Base-by-base conservation (phyloP, 2,329 filamentous ascomycete species). In the Eurotiales sp. region DNA sequence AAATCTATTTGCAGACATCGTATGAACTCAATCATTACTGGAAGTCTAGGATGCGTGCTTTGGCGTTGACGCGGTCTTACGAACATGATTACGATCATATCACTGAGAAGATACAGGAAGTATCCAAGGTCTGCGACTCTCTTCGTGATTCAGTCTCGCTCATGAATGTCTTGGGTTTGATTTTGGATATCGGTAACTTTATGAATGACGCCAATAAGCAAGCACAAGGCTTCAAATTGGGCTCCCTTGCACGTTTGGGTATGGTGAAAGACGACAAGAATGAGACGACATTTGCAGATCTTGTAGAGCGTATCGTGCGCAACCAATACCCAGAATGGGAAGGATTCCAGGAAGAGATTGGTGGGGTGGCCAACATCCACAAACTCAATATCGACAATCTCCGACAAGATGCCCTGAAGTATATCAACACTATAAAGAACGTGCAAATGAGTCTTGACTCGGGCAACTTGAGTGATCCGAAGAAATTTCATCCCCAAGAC, bases 181-280 rank as follows among this genome's bases (percentile, higher is more conserved):
- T 99, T 70, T 77, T 99, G 62, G 92, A 96, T 69, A 96, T 99
- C 64, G 93, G 93, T 70, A 99, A 99, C 72, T 99, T 96, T 79
- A 99, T 99, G 93, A 99, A 99, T 77, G 93, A 97, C 67, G 87
- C 91, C 50, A 97, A 96, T 74, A 99, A 99, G 75, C 93, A 97
- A 73, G 93, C 93, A 3, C 88, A 87, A 52, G 93, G 93, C 56
- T 99, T 99, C 85, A 99, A 99, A 76, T 83, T 99, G 12, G 93
- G 90, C 65, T 96, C 93, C 5, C 84, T 99, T 44, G 88, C 89
- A 23, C 85, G 93, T 50, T 77, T 99, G 50, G 91, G 87, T 55
- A 97, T 99, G 91, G 89, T 97, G 65, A 99, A 99, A 75, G 93
- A 99, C 66, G 90, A 96, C 76, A 96, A 96, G 80, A 99, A 99